Evolutionary conservation across 2,329 filamentous ascomycete genomes (phyloP).

Genomic region (Aspergillus floridensis): DNA sequence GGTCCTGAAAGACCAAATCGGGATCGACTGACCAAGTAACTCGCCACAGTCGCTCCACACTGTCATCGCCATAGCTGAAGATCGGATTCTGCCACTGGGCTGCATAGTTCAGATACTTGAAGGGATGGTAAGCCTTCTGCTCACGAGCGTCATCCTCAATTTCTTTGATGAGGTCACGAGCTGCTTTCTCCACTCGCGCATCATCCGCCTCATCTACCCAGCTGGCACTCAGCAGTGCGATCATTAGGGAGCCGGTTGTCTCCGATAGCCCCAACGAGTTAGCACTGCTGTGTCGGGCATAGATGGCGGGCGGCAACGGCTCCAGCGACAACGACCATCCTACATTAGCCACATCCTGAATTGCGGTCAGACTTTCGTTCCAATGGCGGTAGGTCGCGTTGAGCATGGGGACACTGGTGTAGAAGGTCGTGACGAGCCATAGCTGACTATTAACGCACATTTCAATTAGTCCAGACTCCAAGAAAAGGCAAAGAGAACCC

Average conservation of each 20-base stretch:
- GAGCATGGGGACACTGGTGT: constrained; percentile 32
- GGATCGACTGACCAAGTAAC: constrained; percentile 43
- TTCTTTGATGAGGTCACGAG: constrained; percentile 20
- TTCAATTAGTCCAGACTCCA: not conserved
- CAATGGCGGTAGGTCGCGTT: constrained; percentile 7
- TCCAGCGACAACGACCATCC: constrained; percentile 8
- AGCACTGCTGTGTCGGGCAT: constrained; percentile 19
- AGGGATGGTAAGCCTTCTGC: constrained; percentile 22
- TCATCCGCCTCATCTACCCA: constrained; percentile 37
- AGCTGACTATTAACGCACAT: not conserved
- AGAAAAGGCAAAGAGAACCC: not conserved
- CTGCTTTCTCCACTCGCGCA: constrained; percentile 22
- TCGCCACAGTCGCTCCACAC: constrained; percentile 28
- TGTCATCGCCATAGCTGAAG: constrained; percentile 41
- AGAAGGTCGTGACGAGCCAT: not conserved
- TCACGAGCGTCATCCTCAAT: constrained; percentile 15
- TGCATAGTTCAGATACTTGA: constrained; percentile 50
- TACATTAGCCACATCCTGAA: not conserved
- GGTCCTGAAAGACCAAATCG: constrained; percentile 36
- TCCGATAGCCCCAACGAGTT: constrained; percentile 12
- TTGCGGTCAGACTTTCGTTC: not conserved
- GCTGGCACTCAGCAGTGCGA: constrained; percentile 30
- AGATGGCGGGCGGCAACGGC: constrained; percentile 8
- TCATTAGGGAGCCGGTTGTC: not conserved
- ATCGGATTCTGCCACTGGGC: constrained; percentile 44